Evolutionary conservation across 495 filamentous ascomycete species (phyloP).

Genomic region (Penicillium canescens): DNA sequence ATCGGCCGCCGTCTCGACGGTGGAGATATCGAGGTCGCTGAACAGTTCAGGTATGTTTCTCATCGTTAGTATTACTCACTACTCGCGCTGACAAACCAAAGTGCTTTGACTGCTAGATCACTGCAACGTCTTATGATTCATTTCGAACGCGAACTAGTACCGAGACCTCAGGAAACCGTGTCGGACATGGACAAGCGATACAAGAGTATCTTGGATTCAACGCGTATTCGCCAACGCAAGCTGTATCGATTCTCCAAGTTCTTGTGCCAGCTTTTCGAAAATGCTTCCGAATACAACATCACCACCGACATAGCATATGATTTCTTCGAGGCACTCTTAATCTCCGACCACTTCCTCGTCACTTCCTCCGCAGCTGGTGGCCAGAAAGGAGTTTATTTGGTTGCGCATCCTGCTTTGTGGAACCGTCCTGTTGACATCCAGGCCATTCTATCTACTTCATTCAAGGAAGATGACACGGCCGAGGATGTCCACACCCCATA

Average conservation of each 20-base stretch:
- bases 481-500: constrained; percentile 78
- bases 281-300: constrained; percentile 89
- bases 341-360: constrained; percentile 81
- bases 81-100: constrained; percentile 31
- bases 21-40: constrained; percentile 96
- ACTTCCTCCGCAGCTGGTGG: constrained; percentile 57
- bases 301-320: constrained; percentile 63
- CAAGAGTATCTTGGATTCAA: constrained; percentile 91
- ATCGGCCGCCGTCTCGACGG: constrained; percentile 85
- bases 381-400: constrained; percentile 74
- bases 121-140: constrained; percentile 82
- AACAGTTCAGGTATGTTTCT: constrained; percentile 79
- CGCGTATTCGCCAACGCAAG: constrained; percentile 90
- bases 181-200: constrained; percentile 94
- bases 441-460: constrained; percentile 83
- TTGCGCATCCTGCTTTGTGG: constrained; percentile 79
- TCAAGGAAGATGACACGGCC: constrained; percentile 67
- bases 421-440: constrained; percentile 77
- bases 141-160: constrained; percentile 88
- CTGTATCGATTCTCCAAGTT: constrained; percentile 83
- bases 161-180: constrained; percentile 76
- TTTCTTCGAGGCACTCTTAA: constrained; percentile 78
- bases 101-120: constrained; percentile 86
- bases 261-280: constrained; percentile 90
- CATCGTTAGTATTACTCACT: background rate